These are phyloP conservation scores for Nowakowskiella sp. DNA, from an alignment of 192 early-diverging fungal genomes.

Conservation along the genomic window DNA sequence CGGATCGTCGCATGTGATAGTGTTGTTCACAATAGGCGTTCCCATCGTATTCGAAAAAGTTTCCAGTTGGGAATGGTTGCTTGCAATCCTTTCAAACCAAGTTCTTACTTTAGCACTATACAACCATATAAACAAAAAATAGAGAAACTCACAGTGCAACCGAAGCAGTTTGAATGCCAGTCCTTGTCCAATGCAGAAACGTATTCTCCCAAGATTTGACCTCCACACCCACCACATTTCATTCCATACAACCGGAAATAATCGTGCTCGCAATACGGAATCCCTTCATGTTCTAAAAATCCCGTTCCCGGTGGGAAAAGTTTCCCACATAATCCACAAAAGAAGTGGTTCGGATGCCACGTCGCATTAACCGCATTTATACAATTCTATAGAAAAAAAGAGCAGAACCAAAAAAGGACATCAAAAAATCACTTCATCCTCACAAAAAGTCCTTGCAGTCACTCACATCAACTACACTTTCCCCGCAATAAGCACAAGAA, in stretches of 20 bases:
- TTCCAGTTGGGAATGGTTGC: slow-evolving; percentile 23
- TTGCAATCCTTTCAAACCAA: slow-evolving; percentile 22
- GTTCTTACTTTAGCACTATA: neutral
- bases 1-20: slow-evolving; percentile 14
- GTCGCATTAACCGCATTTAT: slow-evolving; percentile 20
- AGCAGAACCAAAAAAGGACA: neutral
- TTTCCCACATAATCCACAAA: slow-evolving; percentile 31
- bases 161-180: slow-evolving; percentile 33
- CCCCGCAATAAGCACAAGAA: slow-evolving; percentile 27
- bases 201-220: slow-evolving; percentile 29
- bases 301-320: slow-evolving; percentile 9
- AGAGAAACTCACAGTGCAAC: slow-evolving; percentile 19
- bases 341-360: slow-evolving; percentile 38
- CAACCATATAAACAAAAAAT: neutral
- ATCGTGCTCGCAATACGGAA: slow-evolving; percentile 24
- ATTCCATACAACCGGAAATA: slow-evolving; percentile 29
- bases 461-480: slow-evolving; percentile 22
- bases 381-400: slow-evolving; percentile 17
- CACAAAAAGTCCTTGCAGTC: no score
- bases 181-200: slow-evolving; percentile 32
- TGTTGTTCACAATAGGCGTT: slow-evolving; percentile 31
- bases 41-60: slow-evolving; percentile 30
- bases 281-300: slow-evolving; percentile 9
- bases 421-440: no score
- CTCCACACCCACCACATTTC: slow-evolving; percentile 24